Base-by-base conservation (phyloP, 768 basidiomycete species). In the Calocybe gangraenosa region DNA sequence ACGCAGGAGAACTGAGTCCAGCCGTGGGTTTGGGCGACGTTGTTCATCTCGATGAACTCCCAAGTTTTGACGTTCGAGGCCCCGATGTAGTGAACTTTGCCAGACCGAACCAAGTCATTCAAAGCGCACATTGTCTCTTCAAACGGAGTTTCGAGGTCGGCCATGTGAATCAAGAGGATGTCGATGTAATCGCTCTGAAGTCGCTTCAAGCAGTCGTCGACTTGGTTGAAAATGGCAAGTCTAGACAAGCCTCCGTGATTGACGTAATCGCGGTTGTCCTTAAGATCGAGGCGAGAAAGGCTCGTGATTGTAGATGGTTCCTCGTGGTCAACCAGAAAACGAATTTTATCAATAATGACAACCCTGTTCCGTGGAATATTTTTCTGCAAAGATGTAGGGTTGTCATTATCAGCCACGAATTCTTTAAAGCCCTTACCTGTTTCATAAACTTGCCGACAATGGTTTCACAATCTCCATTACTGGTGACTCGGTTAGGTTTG, bases 1-100 rank as follows among this genome's bases (percentile, higher is more conserved):
- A 79, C 75, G 47, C 74, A 71, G 38, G 75, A 65, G 50, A 81
- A 81, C 48, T 64, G 69, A 7, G 78, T 76, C 66, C 76, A 75
- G 3, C 68, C 68, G 11, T 74, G 55, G 43, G 58, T 58, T 32
- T 62, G 55, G 5, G 76, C 74, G 1, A 72, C 63, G 17, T 68
- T 64, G 44, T 75, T 71, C 58, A 76, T 58, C 40, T 60, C 53
- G n/a, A 61, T 63, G 21, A 74, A 70, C 40, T 73, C 65, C 73
- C 72, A 74, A 10, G 69, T 57, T 7, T 63, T 57, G 67, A 74
- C 70, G 40, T 68, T 71, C 44, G 66, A 69, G 1, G 67, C 71
- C 4, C 73, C 75, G 34, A 77, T 64, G 55, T 78, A 80, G 36
- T 75, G 61, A 15, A 75, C 76, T 50, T 74, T 73, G 15, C 45